Percentiles rank a stretch among this genome's conserved stretches.
phyloP scores from a whole-genome alignment of 225 moss, liverwort and hornwort genomes.

The Physcomitrium patens region DNA sequence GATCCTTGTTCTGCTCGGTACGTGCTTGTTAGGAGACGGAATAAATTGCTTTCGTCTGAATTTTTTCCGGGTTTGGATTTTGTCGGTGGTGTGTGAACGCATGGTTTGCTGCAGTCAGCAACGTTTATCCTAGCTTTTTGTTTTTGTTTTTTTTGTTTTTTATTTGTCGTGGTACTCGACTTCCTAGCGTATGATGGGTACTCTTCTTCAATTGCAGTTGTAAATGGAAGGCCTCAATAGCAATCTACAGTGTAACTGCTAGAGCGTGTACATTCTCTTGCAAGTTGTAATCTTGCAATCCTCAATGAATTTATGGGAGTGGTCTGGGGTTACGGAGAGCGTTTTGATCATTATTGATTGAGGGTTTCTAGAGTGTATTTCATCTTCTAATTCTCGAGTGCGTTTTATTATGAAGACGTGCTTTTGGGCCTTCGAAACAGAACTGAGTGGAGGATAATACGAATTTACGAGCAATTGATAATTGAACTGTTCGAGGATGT shows the following conservation, averaged over 20 bases:
- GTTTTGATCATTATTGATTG: not conserved
- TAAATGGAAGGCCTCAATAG: not conserved
- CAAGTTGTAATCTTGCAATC: too few species aligned
- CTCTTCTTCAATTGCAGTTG: not conserved
- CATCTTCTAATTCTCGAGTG: not conserved
- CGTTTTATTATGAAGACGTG: not conserved
- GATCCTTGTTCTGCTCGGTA: slow-evolving; percentile 48
- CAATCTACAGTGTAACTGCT: not conserved
- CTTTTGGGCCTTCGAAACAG: not conserved
- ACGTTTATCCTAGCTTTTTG: not conserved
- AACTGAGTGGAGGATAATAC: not conserved
- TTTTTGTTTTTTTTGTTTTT: not conserved
- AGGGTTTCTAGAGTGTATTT: not conserved
- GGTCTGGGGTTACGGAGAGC: not conserved
- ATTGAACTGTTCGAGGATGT: not conserved
- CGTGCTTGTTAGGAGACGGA: not conserved
- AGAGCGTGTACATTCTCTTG: not conserved
- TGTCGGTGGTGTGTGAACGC: not conserved
- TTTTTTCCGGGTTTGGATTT: not conserved
- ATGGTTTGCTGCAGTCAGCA: not conserved
- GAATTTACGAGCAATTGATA: not conserved
- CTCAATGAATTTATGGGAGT: too few species aligned
- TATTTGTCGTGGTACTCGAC: not conserved
- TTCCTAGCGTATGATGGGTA: not conserved
- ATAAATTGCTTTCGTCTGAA: not conserved